Conservation (phyloP, 2,329 filamentous ascomycete species). For the Daldinia sp. region DNA sequence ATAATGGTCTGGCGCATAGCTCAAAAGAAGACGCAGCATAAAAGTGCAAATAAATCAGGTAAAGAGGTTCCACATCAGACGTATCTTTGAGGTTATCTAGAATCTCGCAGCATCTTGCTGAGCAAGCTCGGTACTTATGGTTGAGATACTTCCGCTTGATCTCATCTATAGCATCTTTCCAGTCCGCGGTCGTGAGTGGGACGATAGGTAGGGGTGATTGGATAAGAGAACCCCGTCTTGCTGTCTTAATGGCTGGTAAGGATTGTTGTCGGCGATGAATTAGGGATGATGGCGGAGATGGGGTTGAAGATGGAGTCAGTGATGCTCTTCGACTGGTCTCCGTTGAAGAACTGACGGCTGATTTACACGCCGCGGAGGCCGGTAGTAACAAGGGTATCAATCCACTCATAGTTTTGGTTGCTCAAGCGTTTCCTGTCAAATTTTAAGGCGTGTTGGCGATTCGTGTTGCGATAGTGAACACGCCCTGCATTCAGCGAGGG, state of each 20-base stretch:
- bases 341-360: slow-evolving; percentile 22
- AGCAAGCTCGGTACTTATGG: slow-evolving; percentile 66
- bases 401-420: slow-evolving; percentile 43
- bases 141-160: slow-evolving; percentile 67
- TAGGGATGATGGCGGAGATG: slow-evolving; percentile 16
- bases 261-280: slow-evolving; percentile 49
- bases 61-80: slow-evolving; percentile 62
- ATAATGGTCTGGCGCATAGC: slow-evolving; percentile 65
- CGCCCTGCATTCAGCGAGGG: slow-evolving; percentile 7
- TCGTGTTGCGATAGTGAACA: slow-evolving; percentile 13
- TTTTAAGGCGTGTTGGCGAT: background rate
- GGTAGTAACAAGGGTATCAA: slow-evolving; percentile 48
- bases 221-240: slow-evolving; percentile 43
- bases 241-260: slow-evolving; percentile 43
- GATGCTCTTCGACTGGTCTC: slow-evolving; percentile 38
- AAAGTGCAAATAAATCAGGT: slow-evolving; percentile 70
- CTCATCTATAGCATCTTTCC: slow-evolving; percentile 64
- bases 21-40: slow-evolving; percentile 72
- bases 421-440: background rate
- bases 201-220: slow-evolving; percentile 50
- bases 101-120: slow-evolving; percentile 65
- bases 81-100: slow-evolving; percentile 61
- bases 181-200: slow-evolving; percentile 62
- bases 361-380: slow-evolving; percentile 31
- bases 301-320: slow-evolving; percentile 19